Percentiles rank a stretch among this genome's conserved stretches.
Evolutionary conservation across 108 stramenopile genomes (phyloP).

Genomic region (Cyclostephanos tholiformis): DNA sequence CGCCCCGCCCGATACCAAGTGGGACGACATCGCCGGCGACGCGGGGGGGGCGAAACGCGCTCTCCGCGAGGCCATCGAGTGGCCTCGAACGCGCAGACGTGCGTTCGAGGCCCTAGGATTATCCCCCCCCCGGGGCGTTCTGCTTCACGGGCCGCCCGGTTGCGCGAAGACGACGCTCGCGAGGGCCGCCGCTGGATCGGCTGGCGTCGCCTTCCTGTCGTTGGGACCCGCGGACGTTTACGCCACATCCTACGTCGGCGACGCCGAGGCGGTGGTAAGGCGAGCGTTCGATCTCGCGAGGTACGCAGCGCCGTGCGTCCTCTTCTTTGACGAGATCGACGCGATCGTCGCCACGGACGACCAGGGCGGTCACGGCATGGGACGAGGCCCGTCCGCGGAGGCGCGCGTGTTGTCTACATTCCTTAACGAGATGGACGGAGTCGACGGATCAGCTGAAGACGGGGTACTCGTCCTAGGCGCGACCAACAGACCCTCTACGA

Average conservation of each 20-base stretch:
- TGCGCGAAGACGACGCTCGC: slow-evolving; percentile 97
- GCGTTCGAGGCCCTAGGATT: slow-evolving; percentile 67
- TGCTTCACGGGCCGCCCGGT: slow-evolving; percentile 98
- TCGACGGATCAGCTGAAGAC: slow-evolving; percentile 74
- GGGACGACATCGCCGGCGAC: slow-evolving; percentile 86
- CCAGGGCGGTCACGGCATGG: slow-evolving; percentile 55
- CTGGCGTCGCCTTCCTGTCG: slow-evolving; percentile 92
- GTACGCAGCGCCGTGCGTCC: slow-evolving; percentile 92
- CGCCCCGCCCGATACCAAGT: slow-evolving; percentile 70
- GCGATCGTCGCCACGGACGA: slow-evolving; percentile 77
- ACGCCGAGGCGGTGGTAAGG: slow-evolving; percentile 94
- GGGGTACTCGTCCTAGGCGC: slow-evolving; percentile 94
- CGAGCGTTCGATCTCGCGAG: slow-evolving; percentile 92
- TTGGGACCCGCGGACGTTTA: slow-evolving; percentile 96
- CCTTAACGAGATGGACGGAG: slow-evolving; percentile 98
- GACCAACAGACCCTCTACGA: slow-evolving; percentile 90
- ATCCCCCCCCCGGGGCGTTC: slow-evolving; percentile 72
- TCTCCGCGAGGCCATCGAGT: slow-evolving; percentile 82
- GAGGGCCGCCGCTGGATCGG: slow-evolving; percentile 92
- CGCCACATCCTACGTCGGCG: slow-evolving; percentile 95
- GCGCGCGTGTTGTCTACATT: slow-evolving; percentile 92
- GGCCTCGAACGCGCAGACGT: slow-evolving; percentile 65
- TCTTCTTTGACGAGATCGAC: slow-evolving; percentile 99
- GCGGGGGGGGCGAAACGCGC: slow-evolving; percentile 81
- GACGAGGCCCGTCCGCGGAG: slow-evolving; percentile 80